Conservation (phyloP, 2,329 filamentous ascomycete genomes). For the Tolypocladium tundrense region DNA sequence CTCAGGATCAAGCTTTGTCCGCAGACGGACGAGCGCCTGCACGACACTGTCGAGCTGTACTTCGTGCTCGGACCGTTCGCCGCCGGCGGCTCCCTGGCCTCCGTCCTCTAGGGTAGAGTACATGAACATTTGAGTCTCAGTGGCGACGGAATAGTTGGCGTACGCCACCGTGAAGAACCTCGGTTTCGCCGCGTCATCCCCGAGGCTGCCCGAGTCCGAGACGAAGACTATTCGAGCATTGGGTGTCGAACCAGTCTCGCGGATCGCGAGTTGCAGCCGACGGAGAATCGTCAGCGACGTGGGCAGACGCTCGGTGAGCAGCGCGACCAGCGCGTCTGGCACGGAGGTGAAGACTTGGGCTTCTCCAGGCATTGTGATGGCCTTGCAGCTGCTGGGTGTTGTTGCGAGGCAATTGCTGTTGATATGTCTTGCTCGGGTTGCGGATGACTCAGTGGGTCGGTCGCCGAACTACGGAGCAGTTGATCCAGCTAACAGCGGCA, state of each 20-base stretch:
- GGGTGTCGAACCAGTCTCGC: constrained; percentile 28
- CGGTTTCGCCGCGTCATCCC: not conserved
- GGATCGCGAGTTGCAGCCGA: constrained; percentile 49
- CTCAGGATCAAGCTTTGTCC: constrained; percentile 10
- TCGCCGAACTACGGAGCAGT: too few species aligned
- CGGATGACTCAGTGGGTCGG: not conserved
- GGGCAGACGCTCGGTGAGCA: constrained; percentile 43
- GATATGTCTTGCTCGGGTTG: not conserved
- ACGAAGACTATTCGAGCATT: constrained; percentile 32
- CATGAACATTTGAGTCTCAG: constrained; percentile 56
- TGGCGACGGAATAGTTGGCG: constrained; percentile 47
- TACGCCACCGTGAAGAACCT: constrained; percentile 44
- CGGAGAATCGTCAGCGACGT: constrained; percentile 50
- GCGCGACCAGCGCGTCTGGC: constrained; percentile 28
- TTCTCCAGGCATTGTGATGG: constrained; percentile 1
- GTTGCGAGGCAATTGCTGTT: not conserved
- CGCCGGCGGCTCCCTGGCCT: not conserved
- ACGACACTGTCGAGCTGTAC: constrained; percentile 22
- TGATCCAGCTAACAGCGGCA: too few species aligned
- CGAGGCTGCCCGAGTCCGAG: constrained; percentile 6
- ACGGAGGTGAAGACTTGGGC: constrained; percentile 15
- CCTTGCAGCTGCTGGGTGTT: not conserved
- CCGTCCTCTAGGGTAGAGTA: constrained; percentile 42
- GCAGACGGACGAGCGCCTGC: constrained; percentile 16
- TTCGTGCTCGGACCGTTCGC: constrained; percentile 14